phyloP scores from a whole-genome alignment of 768 basidiomycete species.

The Russula sp. region DNA sequence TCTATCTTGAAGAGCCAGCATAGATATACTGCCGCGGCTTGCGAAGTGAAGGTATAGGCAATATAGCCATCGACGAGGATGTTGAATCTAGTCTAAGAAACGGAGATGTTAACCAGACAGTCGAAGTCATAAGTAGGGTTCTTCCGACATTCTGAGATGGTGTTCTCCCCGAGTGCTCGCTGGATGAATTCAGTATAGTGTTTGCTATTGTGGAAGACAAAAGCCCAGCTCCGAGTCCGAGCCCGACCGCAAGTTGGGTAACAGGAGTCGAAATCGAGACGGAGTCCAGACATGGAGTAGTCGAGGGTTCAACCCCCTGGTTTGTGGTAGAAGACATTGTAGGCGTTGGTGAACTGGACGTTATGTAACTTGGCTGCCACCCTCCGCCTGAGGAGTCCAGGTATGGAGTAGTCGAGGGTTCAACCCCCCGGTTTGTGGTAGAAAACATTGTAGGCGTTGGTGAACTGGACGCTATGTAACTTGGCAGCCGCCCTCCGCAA shows the following conservation, averaged over 20 bases:
- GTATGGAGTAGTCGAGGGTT: neutral
- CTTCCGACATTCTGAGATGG: too few species aligned
- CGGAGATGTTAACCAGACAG: too few species aligned
- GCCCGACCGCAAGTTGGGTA: too few species aligned
- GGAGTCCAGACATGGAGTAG: neutral
- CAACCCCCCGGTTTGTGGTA: neutral
- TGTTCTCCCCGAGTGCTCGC: too few species aligned
- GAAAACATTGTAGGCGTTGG: neutral
- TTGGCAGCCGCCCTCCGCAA: neutral
- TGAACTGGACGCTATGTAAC: neutral
- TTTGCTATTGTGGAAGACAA: too few species aligned
- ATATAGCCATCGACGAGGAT: conserved; percentile 12
- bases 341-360: neutral
- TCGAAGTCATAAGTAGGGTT: too few species aligned
- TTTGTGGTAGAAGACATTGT: neutral
- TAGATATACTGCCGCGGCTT: conserved; percentile 1
- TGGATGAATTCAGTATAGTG: too few species aligned
- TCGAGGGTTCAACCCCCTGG: neutral
- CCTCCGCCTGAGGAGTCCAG: too few species aligned
- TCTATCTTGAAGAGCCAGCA: conserved; percentile 4
- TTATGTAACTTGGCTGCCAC: neutral
- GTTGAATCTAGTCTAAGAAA: neutral
- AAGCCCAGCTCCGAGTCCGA: too few species aligned
- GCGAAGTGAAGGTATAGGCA: conserved; percentile 10
- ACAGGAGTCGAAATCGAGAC: too few species aligned